These are phyloP conservation scores for Coemansia sp. DNA, from an alignment of 192 early-diverging fungal species.

Conservation along the genomic window DNA sequence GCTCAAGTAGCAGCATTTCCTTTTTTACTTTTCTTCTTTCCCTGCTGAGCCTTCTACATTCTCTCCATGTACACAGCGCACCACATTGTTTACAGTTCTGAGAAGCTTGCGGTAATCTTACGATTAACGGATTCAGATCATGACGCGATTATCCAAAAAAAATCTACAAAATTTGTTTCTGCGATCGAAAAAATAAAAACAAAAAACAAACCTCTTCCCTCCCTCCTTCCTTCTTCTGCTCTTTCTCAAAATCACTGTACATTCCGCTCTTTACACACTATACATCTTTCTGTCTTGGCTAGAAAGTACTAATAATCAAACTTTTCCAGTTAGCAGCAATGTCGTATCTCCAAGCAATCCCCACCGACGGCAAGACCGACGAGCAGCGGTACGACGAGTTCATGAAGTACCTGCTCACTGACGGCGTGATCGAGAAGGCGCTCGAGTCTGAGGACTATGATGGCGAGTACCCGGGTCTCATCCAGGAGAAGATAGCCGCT, in stretches of 20 bases:
- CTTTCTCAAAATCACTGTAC: conserved; percentile 9
- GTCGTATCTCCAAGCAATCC: conserved; percentile 42
- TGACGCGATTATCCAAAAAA: neutral
- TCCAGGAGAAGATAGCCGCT: conserved; percentile 53
- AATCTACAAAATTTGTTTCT: conserved; percentile 9
- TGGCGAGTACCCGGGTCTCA: conserved; percentile 43
- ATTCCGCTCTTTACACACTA: conserved; percentile 7
- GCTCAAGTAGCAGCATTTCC: conserved; percentile 31
- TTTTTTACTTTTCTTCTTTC: conserved; percentile 1
- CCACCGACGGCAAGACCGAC: conserved; percentile 53
- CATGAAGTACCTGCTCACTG: conserved; percentile 30
- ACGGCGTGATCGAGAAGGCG: conserved; percentile 50
- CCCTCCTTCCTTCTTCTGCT: neutral
- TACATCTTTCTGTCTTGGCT: neutral
- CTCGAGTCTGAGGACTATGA: conserved; percentile 42
- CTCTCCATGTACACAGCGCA: neutral
- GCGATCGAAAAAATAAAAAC: too few species aligned
- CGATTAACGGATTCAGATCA: neutral
- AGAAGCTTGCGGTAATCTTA: too few species aligned
- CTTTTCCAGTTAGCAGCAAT: conserved; percentile 12
- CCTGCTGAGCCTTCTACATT: neutral
- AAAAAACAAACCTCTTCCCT: neutral
- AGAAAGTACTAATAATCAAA: conserved; percentile 1
- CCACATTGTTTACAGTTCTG: neutral
- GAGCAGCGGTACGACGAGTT: conserved; percentile 54